phyloP scores from a whole-genome alignment of 2,329 filamentous ascomycete genomes.

The Xenoacremonium recifei region DNA sequence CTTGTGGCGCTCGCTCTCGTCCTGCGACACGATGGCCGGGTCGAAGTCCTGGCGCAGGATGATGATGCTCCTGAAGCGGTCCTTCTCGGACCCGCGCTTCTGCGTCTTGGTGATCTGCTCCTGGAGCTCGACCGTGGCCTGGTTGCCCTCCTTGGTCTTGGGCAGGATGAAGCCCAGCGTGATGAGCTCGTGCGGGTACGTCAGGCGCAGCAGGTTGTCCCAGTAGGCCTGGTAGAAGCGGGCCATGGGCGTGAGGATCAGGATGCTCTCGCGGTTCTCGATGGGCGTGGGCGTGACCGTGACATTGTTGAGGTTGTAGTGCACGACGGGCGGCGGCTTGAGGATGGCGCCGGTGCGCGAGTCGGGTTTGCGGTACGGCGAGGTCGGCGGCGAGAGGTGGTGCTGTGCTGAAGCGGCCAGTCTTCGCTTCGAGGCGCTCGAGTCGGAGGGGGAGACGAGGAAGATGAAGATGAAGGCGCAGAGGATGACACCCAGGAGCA shows the following conservation, averaged over 20 bases:
- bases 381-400: constrained; percentile 43
- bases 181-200: constrained; percentile 91
- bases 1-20: constrained; percentile 87
- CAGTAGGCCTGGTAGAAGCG: constrained; percentile 94
- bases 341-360: constrained; percentile 28
- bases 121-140: constrained; percentile 79
- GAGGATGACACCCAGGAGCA: constrained; percentile 69
- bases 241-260: constrained; percentile 90
- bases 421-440: constrained; percentile 45
- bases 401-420: constrained; percentile 45
- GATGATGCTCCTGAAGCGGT: constrained; percentile 88
- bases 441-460: constrained; percentile 53
- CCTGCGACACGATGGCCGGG: constrained; percentile 73
- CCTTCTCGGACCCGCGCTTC: constrained; percentile 68
- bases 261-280: constrained; percentile 77
- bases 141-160: constrained; percentile 88
- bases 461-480: constrained; percentile 71
- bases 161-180: constrained; percentile 95
- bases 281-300: constrained; percentile 77
- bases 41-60: constrained; percentile 96
- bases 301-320: constrained; percentile 94
- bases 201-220: constrained; percentile 83
- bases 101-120: constrained; percentile 84
- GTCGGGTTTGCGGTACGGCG: constrained; percentile 41
- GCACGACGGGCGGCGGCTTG: constrained; percentile 77